Base-by-base conservation (phyloP, 1,139 yeast genomes). In the Zygosaccharomyces sapae region DNA sequence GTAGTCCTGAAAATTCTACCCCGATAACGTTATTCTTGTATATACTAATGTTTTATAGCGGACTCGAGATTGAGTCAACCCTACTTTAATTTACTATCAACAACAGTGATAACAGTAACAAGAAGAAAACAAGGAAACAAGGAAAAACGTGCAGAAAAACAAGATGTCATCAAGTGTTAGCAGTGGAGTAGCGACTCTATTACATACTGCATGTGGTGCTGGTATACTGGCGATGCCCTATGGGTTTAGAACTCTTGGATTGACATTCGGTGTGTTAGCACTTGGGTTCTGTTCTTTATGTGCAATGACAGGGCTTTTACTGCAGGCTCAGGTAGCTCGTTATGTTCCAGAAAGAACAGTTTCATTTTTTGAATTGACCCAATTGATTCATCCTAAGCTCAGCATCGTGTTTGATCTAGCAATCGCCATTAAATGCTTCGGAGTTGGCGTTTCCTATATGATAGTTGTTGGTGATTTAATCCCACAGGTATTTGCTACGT, bases 201-300 rank as follows among this genome's bases (percentile, higher is more conserved):
- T 81, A 49, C 86, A 85, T 65, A 85, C 94, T 20, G 66, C 67
- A 7, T 59, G 66, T 49, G 72, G 97, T 5, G 96, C 98, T 0
- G 98, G 98, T 1, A 78, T 92, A 57, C 77, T 92, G 48, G 95
- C 97, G 10, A 84, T 92, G 80, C 97, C 98, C 0, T 84, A 81
- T 60, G 96, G 97, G 0, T 83, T 87, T 61, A 75, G 81, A 45
- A 80, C 95, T 1, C 92, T 90, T 63, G 96, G 97, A n/a, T 67
- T 88, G 2, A 49, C 83, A 0, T 69, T 81, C 20, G 97, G 97
- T 0, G 61, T 81, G 1, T 48, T 78, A 9, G 80, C 88, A 51
- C 77, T 90, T 7, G 37, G 81, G 1, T 57, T 87, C 20, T 90
- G 67, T 45, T 67, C 65, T 2, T 18, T 52, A 2, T 63, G 62